Conservation (phyloP, 108 stramenopile species). For the Cyclotella sp. region DNA sequence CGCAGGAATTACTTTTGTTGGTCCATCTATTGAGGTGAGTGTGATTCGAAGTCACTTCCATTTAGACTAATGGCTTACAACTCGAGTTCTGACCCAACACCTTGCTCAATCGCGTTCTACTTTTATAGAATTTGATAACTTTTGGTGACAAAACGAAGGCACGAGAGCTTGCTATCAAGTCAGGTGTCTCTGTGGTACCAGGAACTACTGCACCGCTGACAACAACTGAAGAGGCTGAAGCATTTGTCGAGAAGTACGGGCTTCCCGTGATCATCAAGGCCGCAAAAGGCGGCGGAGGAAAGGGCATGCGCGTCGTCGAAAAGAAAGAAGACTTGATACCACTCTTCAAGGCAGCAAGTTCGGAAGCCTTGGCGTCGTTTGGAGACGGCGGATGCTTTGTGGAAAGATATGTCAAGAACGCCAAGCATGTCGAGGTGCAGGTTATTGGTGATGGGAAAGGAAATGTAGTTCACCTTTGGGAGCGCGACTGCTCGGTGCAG, state of each 20-base stretch:
- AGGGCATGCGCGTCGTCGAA: constrained; percentile 88
- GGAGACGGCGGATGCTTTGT: constrained; percentile 89
- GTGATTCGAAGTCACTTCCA: not conserved
- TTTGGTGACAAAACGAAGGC: constrained; percentile 61
- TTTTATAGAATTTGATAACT: constrained; percentile 32
- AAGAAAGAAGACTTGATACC: constrained; percentile 66
- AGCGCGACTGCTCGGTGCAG: constrained; percentile 90
- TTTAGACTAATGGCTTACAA: not conserved
- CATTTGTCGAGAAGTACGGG: constrained; percentile 76
- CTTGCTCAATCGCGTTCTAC: not conserved
- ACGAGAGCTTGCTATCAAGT: constrained; percentile 45
- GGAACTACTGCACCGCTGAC: constrained; percentile 47
- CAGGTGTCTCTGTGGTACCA: constrained; percentile 52
- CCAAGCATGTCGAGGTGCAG: constrained; percentile 91
- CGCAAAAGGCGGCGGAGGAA: constrained; percentile 86
- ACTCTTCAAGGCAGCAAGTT: constrained; percentile 65
- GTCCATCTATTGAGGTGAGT: constrained; percentile 43
- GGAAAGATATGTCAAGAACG: constrained; percentile 82
- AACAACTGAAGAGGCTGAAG: constrained; percentile 52
- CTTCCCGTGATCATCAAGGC: constrained; percentile 94
- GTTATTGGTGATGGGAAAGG: constrained; percentile 75
- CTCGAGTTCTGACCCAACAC: too few relatives aligned
- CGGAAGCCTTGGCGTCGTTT: constrained; percentile 78
- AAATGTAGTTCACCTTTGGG: constrained; percentile 83
- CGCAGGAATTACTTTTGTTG: constrained; percentile 59